Evolutionary conservation across 2,329 filamentous ascomycete genomes (phyloP).

Genomic region (Penicillium sp.): DNA sequence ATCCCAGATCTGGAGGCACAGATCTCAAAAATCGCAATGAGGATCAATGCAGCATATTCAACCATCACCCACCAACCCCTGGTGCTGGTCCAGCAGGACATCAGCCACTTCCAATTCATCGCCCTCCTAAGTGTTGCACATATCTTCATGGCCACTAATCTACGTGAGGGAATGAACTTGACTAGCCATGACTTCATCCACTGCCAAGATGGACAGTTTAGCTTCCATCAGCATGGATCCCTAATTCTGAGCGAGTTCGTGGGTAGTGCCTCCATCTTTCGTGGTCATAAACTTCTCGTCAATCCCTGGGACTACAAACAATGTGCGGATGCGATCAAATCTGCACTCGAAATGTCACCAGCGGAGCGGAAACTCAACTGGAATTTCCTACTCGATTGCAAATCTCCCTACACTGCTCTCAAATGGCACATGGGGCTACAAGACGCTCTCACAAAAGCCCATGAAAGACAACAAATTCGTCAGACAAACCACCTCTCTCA

Average conservation of each 20-base stretch:
- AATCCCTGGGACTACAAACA: constrained; percentile 94
- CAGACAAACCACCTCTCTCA: constrained; percentile 79
- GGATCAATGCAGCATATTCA: constrained; percentile 85
- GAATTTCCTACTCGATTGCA: constrained; percentile 67
- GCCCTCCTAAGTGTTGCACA: constrained; percentile 85
- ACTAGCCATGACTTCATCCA: constrained; percentile 90
- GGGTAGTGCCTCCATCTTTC: constrained; percentile 81
- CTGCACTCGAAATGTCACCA: constrained; percentile 74
- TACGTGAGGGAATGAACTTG: constrained; percentile 95
- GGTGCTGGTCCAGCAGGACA: constrained; percentile 89
- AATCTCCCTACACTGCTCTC: constrained; percentile 74
- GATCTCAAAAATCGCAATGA: constrained; percentile 86
- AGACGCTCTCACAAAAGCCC: constrained; percentile 66
- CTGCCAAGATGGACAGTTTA: constrained; percentile 77
- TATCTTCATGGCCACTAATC: constrained; percentile 85
- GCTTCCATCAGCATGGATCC: constrained; percentile 75
- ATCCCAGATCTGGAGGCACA: constrained; percentile 80
- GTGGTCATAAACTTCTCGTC: constrained; percentile 72
- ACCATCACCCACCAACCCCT: constrained; percentile 87
- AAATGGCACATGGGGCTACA: constrained; percentile 76
- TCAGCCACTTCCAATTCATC: constrained; percentile 87
- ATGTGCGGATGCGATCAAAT: constrained; percentile 79
- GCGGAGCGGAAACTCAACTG: constrained; percentile 73
- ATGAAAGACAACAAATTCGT: constrained; percentile 74
- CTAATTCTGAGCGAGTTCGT: constrained; percentile 94